Evolutionary conservation across 1,139 yeast genomes (phyloP).

Genomic region (Groenewaldozyma auringiensis): DNA sequence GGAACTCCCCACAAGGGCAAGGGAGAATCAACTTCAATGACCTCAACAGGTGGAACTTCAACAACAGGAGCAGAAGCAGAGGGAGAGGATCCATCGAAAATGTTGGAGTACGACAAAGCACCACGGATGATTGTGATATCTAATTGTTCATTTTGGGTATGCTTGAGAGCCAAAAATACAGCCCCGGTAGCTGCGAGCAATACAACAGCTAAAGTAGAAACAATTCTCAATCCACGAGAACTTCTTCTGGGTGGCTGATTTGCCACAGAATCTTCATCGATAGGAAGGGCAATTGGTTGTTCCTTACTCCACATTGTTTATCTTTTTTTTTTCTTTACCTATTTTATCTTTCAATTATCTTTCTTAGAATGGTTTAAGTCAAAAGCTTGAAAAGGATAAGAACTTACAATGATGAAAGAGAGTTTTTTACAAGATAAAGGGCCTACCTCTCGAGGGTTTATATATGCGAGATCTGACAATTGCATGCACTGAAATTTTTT

Average conservation of each 20-base stretch:
- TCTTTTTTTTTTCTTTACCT: too few species aligned
- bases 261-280: background rate
- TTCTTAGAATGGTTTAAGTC: too few species aligned
- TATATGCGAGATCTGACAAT: too few species aligned
- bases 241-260: background rate
- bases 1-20: slow-evolving; percentile 32
- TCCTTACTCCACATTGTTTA: background rate
- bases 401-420: too few species aligned
- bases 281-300: slow-evolving; percentile 1
- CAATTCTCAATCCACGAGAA: background rate
- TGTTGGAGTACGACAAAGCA: background rate
- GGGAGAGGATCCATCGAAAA: background rate
- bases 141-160: background rate
- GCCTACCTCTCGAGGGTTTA: too few species aligned
- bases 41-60: slow-evolving; percentile 9
- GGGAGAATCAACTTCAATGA: slow-evolving; percentile 18
- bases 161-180: background rate
- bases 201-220: background rate
- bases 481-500: too few species aligned
- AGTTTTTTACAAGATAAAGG: too few species aligned
- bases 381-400: too few species aligned
- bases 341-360: too few species aligned
- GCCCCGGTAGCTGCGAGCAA: background rate
- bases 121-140: background rate
- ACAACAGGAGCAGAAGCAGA: background rate